These are phyloP conservation scores for Aspergillus fijiensis DNA, from an alignment of 2,329 filamentous ascomycete genomes.

Conservation along the genomic window DNA sequence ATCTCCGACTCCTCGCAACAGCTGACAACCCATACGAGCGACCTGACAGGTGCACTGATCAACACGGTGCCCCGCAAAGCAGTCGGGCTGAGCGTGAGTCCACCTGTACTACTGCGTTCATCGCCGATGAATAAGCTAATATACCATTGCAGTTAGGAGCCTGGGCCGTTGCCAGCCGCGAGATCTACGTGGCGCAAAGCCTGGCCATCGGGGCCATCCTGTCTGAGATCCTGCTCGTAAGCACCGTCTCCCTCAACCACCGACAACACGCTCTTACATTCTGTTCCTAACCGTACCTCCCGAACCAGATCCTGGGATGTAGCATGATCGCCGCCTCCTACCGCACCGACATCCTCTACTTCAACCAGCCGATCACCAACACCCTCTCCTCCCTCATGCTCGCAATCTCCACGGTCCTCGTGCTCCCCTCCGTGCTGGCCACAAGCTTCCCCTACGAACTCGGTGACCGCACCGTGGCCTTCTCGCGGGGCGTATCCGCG, in stretches of 20 bases:
- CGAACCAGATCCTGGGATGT: constrained; percentile 58
- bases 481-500: constrained; percentile 69
- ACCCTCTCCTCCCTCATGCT: constrained; percentile 62
- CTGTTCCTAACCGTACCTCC: no score
- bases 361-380: constrained; percentile 38
- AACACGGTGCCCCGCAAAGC: constrained; percentile 62
- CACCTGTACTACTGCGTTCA: constrained; percentile 25
- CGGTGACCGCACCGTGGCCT: constrained; percentile 59
- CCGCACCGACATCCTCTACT: constrained; percentile 61
- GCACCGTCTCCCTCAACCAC: background rate
- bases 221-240: constrained; percentile 76
- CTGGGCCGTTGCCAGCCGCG: constrained; percentile 72
- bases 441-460: constrained; percentile 50
- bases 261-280: no score
- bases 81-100: constrained; percentile 62
- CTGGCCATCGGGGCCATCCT: constrained; percentile 89
- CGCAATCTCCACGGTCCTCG: constrained; percentile 66
- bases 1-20: constrained; percentile 60
- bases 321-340: constrained; percentile 70
- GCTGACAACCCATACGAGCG: constrained; percentile 54
- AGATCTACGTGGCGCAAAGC: constrained; percentile 85
- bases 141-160: constrained; percentile 61
- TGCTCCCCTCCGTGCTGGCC: constrained; percentile 69
- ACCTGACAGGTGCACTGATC: constrained; percentile 56
- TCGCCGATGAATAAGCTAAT: background rate